Evolutionary conservation across 306 rosid species (phyloP).

Genomic region (Rosa multiflora): DNA sequence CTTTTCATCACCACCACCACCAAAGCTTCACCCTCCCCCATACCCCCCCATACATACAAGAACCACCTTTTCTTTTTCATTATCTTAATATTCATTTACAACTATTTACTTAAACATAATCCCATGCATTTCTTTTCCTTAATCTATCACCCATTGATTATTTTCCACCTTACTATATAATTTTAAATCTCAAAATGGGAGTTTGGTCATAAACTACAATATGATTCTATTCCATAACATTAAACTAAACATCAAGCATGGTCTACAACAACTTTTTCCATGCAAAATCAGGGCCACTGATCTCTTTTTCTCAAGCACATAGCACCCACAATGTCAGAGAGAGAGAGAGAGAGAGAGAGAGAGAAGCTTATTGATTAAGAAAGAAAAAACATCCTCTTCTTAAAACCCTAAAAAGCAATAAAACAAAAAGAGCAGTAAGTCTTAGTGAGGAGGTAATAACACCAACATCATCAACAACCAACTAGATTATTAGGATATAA

Average conservation of each 20-base stretch:
- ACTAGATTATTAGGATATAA: conserved; percentile 51
- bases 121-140: conserved; percentile 31
- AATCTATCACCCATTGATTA: conserved; percentile 28
- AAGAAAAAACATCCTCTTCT: conserved; percentile 47
- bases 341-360: conserved; percentile 36
- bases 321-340: conserved; percentile 23
- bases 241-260: conserved; percentile 1
- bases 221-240: conserved; percentile 27
- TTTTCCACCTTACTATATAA: background rate
- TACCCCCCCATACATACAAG: conserved; percentile 16
- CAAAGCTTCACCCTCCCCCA: conserved; percentile 8
- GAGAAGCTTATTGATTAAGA: conserved; percentile 79
- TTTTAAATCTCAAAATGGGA: conserved; percentile 30
- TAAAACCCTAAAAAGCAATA: conserved; percentile 81
- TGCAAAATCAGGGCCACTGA: conserved; percentile 55
- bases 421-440: conserved; percentile 57
- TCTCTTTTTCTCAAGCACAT: conserved; percentile 34
- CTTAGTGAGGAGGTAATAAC: background rate
- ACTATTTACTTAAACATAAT: background rate
- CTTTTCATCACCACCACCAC: conserved; percentile 16
- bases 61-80: conserved; percentile 28
- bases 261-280: conserved; percentile 42
- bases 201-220: conserved; percentile 26
- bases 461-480: conserved; percentile 19
- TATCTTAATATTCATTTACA: background rate